Evolutionary conservation across 2,329 filamentous ascomycete genomes (phyloP), one percentile per base, ranked within the genome.

Genomic region (Fusarium austroafricanum): DNA sequence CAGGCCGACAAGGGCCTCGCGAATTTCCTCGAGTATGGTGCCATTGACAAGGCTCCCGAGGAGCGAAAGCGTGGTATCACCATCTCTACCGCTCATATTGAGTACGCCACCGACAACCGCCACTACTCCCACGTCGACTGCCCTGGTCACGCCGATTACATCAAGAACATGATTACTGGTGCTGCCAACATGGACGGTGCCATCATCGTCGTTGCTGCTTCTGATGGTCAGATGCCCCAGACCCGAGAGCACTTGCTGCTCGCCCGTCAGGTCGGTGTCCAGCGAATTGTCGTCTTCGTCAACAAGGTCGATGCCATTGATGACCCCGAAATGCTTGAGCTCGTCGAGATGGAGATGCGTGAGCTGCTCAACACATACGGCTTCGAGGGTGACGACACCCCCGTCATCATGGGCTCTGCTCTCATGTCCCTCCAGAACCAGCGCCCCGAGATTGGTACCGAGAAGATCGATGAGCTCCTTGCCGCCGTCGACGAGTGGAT

Each of bases 91-190:
- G 93, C 96, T 73, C 96, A 99, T 84, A 97, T 99, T 84, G 96
- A 99, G 86, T 99, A 98, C 87, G 84, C 93, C 75, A 99, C 96
- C 80, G 93, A 97, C 1, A 87, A 86, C 79, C 91, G 96, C 78
- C 96, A 99, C 86, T 99, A 99, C 85, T 96, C 96, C 77, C 96
- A 99, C 89, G 96, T 99, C 86, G 96, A 99, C 89, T 99, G 96
- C 84, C 96, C 96, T 61, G 96, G 96, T 83, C 96, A 99, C 91
- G 96, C 96, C 83, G 96, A 99, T 93, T 99, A 99, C 88, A 98
- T 99, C 87, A 99, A 99, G 90, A 99, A 99, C 91, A 99, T 99
- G 96, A 99, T 99, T 82, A 99, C 96, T 73, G 96, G 96, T 90
- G 94, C 96, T 68, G 95, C 96, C 77, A 97, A 94, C 87, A 99